These are phyloP conservation scores for Backusella parvicylindrica DNA, from an alignment of 192 early-diverging fungal species.

Conservation along the genomic window DNA sequence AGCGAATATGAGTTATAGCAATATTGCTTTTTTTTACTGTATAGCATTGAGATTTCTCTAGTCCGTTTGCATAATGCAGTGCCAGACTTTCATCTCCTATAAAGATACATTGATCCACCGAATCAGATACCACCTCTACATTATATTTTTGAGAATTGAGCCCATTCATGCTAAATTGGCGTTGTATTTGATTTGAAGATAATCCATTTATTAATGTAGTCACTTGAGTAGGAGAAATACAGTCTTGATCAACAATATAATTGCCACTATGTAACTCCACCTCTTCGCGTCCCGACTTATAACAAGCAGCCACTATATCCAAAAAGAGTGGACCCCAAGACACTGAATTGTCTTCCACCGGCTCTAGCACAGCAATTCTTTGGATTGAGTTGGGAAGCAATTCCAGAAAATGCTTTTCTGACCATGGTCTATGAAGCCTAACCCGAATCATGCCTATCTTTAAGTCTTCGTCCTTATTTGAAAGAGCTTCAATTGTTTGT, in stretches of 20 bases:
- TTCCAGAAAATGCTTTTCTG: conserved; percentile 47
- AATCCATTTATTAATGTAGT: neutral
- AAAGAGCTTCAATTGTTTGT: conserved; percentile 27
- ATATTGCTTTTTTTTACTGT: neutral
- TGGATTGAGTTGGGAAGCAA: conserved; percentile 60
- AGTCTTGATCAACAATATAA: conserved; percentile 31
- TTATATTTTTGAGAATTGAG: neutral
- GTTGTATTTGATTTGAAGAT: neutral
- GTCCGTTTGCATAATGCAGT: neutral
- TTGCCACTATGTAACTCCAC: conserved; percentile 42
- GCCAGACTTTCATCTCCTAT: neutral
- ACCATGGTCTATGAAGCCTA: conserved; percentile 75
- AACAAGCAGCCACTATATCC: conserved; percentile 73
- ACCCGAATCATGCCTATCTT: conserved; percentile 72
- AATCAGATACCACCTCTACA: neutral
- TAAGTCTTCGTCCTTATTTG: conserved; percentile 11
- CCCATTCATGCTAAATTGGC: conserved; percentile 14
- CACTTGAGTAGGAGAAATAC: conserved; percentile 15
- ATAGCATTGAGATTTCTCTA: neutral
- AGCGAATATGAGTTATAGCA: neutral
- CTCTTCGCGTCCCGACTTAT: conserved; percentile 29
- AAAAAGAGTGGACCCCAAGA: conserved; percentile 79
- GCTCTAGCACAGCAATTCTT: conserved; percentile 61
- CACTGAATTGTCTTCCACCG: conserved; percentile 51
- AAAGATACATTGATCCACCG: neutral